A percentile compares a stretch with the other conserved stretches of the same genome.
These are phyloP conservation scores for Penicillium freii DNA, from an alignment of 2,329 filamentous ascomycete genomes.

Conservation along the genomic window DNA sequence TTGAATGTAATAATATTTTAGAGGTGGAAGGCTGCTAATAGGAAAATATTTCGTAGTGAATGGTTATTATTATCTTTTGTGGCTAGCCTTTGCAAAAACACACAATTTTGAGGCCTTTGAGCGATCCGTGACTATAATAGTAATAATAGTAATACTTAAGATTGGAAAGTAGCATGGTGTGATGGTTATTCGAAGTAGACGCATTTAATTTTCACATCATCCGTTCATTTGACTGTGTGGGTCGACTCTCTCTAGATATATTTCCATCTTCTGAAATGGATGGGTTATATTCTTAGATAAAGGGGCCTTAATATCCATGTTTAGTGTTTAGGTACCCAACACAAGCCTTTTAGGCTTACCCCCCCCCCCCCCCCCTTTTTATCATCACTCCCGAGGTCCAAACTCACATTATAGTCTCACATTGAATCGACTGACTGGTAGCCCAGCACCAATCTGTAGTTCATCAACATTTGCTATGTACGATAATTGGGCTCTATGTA, in stretches of 20 bases:
- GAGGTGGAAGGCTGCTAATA: not conserved
- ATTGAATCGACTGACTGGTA: not conserved
- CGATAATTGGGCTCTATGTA: too few species aligned
- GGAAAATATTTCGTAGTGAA: not conserved
- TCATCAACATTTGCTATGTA: not conserved
- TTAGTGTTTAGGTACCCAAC: not conserved
- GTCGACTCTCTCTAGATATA: not conserved
- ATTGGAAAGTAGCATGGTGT: not conserved
- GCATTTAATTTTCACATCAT: too few species aligned
- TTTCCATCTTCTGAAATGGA: not conserved
- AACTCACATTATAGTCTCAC: not conserved
- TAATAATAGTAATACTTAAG: not conserved
- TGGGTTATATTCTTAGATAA: not conserved
- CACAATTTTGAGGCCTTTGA: too few species aligned
- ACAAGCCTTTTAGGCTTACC: not conserved
- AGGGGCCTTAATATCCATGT: not conserved
- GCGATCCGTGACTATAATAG: not conserved
- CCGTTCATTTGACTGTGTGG: not conserved
- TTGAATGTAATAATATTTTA: not conserved
- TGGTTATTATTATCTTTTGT: not conserved
- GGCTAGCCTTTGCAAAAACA: not conserved
- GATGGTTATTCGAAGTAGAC: not conserved
- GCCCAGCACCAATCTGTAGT: not conserved
- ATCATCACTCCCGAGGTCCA: not conserved
- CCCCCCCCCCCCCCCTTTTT: too few species aligned